Base-by-base conservation (phyloP, 441 rosid species). In the Populus trichocarpa region DNA sequence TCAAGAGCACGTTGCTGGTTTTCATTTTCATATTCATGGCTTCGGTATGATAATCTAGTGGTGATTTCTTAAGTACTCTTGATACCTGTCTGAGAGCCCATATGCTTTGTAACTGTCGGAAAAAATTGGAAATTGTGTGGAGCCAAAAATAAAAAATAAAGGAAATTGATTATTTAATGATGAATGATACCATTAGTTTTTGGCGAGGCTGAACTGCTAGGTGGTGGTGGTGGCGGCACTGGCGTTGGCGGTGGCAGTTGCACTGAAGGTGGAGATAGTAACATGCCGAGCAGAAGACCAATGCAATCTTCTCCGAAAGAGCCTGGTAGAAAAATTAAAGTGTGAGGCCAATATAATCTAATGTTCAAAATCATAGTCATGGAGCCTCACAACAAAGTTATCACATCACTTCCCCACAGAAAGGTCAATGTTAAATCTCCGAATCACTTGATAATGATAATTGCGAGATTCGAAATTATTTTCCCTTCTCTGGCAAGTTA, bases 291-390 rank as follows among this genome's bases (percentile, higher is more conserved):
- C 35, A 38, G 70, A 67, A 88, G 50, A 30, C 38, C 63, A 9
- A 8, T 23, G 72, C 91, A 86, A 80, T 86, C 85, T 22, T 26
- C 78, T 74, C 87, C 88, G 0, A 88, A 40, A 46, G 26, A 70
- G 73, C 91, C 91, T 88, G 71, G 18, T 16, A 20, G 11, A 42
- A 36, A 42, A 38, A 16, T 10, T 3, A 20, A 8, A 74, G 23
- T 14, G 28, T 22, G 7, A 69, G 8, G 25, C 25, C 25, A 28
- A 4, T 38, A 67, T 7, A 32, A 32, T 67, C 20, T 8, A 18
- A 20, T 59, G 64, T 8, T 59, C 64, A 59, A 59, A n/a, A n/a
- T 59, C 25, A n/a, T 8, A 2, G 64, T n/a, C 64, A 59, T 3
- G 65, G 65, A 8, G 65, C 3, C 40, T 36, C 40, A 36, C 40